These are phyloP conservation scores for Besnoitia besnoiti DNA, from an alignment of 169 alveolate species.

Conservation along the genomic window DNA sequence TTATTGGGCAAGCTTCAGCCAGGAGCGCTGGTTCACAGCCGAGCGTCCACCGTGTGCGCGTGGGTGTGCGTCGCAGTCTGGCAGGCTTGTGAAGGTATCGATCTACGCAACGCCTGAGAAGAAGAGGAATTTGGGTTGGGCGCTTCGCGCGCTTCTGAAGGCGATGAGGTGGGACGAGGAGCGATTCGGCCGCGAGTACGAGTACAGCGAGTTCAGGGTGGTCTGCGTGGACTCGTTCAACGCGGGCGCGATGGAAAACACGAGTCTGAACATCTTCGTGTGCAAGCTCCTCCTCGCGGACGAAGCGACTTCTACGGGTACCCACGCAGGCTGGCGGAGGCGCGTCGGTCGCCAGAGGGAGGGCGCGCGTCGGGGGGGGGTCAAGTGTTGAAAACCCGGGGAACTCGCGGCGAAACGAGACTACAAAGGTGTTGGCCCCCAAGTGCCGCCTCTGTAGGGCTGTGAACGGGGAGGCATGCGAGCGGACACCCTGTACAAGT, in stretches of 20 bases:
- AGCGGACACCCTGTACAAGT: not conserved
- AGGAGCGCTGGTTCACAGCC: too few relatives aligned
- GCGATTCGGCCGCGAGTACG: conserved; percentile 88
- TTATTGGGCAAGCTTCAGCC: too few relatives aligned
- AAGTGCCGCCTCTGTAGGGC: too few relatives aligned
- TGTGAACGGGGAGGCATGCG: not conserved
- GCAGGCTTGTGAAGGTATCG: not conserved
- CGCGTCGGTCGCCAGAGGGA: too few relatives aligned
- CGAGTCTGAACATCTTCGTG: conserved; percentile 90
- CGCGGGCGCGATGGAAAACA: conserved; percentile 58
- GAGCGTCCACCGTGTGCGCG: too few relatives aligned
- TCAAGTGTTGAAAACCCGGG: too few relatives aligned
- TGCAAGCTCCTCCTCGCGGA: conserved; percentile 86
- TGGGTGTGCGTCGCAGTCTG: too few relatives aligned
- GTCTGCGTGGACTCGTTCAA: conserved; percentile 4
- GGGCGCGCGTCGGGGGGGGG: too few relatives aligned
- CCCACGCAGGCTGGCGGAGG: too few relatives aligned
- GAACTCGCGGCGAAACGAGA: too few relatives aligned
- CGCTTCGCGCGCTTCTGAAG: not conserved
- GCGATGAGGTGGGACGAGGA: conserved; percentile 94
- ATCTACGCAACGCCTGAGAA: not conserved
- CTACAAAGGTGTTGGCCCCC: too few relatives aligned
- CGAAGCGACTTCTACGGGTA: too few relatives aligned
- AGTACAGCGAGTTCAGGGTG: conserved; percentile 49
- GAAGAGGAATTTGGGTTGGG: not conserved